Base-by-base conservation (phyloP, 345 rosid genomes). In the Ceriops tagal region DNA sequence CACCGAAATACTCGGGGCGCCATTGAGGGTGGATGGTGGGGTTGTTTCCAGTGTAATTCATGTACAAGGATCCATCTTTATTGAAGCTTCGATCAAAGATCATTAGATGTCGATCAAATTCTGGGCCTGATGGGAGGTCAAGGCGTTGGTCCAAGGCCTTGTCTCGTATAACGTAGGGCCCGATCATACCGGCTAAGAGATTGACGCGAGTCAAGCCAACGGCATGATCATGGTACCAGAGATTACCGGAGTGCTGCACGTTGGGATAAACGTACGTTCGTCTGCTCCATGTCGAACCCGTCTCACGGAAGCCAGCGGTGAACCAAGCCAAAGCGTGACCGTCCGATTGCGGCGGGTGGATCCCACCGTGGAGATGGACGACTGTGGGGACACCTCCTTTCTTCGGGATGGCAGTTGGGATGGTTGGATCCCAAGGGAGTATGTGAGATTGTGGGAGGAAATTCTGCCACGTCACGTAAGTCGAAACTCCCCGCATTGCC, bases 201-300 rank as follows among this genome's bases (percentile, higher is more conserved):
- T 75, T 75, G 71, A 53, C 61, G 4, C 78, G 37, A 3, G 78
- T 75, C 66, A 75, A 39, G 8, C 78, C 78, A 8, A 59, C 8
- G 31, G 74, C 35, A 26, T 75, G 78, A n/a, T 75, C 71, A 61
- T 75, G 78, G 56, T 75, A 75, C 78, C 74, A 75, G 22, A 75
- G 31, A 35, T 21, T 75, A 18, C 49, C 49, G 18, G 49, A 43
- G 18, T 43, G 49, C 18, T 43, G 49, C 49, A 43, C 49, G 49
- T 43, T 64, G 6, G 60, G 74, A 52, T 69, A 75, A 27, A 27
- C 21, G 65, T 75, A 75, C 0, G 70, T 69, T 26, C 13, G 20
- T 7, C 0, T 61, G 6, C 53, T 39, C 78, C 78, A 75, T 0
- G 70, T 53, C 0, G 70, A 32, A 3, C 78, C 78, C 21, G 37